These are phyloP conservation scores for Tritrichomonas foetus DNA, from an alignment of 208 protist species.

Conservation along the genomic window DNA sequence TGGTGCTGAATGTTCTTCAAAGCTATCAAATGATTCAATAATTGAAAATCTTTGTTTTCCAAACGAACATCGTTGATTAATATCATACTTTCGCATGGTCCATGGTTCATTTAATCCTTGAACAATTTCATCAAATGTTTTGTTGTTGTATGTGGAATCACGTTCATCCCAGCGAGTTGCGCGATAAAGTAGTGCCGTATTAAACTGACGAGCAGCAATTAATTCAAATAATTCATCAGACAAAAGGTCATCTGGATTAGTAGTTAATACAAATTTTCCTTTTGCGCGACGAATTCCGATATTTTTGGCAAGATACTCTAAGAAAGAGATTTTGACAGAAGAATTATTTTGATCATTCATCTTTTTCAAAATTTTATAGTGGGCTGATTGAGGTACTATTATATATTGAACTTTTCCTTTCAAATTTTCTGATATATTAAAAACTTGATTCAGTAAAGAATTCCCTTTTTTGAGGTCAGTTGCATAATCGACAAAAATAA, in stretches of 20 bases:
- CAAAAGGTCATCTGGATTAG: background rate
- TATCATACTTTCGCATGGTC: no score
- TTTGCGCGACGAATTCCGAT: background rate
- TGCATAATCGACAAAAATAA: conserved; percentile 36
- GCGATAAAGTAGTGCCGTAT: background rate
- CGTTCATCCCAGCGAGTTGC: background rate
- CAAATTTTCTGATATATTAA: background rate
- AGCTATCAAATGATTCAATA: no score
- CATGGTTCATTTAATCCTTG: no score
- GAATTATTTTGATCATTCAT: background rate
- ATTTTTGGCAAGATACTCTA: conserved; percentile 35
- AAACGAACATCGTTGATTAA: background rate
- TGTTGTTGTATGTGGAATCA: background rate
- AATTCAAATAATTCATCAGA: background rate
- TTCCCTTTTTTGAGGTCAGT: background rate
- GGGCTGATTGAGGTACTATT: background rate
- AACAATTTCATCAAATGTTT: background rate
- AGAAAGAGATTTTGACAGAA: background rate
- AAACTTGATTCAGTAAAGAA: background rate
- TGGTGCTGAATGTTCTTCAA: background rate
- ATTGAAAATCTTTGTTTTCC: background rate
- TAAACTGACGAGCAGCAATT: background rate
- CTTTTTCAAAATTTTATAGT: background rate
- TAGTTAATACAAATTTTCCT: background rate
- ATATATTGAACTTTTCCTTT: background rate